Evolutionary conservation across 139 green algal genomes (phyloP), one percentile per base, ranked within the genome.

Genomic region (Zygnema circumcarinatum): DNA sequence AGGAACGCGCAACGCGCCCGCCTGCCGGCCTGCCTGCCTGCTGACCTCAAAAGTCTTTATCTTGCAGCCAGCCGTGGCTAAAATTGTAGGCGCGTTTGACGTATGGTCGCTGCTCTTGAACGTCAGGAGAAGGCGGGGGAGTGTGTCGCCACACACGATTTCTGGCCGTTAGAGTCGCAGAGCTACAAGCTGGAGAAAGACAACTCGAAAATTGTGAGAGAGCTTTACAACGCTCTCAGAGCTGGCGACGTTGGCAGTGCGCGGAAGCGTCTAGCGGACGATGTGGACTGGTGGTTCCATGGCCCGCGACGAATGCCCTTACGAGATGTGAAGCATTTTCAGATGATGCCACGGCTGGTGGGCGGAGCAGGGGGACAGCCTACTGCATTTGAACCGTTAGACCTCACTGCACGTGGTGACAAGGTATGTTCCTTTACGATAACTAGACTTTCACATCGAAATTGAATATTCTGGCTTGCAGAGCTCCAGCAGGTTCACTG

Each of bases 201-300:
- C 7, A 78, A 78, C 16, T 3, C 16, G 16, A 41, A 39, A 25
- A 78, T 41, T n/a, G 69, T 78, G 35, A 3, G 35, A 52, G 69
- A 16, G 69, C 69, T 78, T 11, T 78, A 78, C 36, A 16, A 41
- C 36, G 35, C 69, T 52, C 69, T 78, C 69, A 78, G 16, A 39
- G 35, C 3, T 38, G 69, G 11, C 16, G 3, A 41, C 69, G 7
- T n/a, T 41, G 3, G 3, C 3, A 22, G 3, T 78, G 16, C 69
- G 3, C 69, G 69, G 11, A 41, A 78, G 11, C 11, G 3, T 39
- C 69, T 78, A n/a, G 69, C 69, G 35, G 36, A 41, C 11, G 69
- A 78, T 78, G 16, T 78, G 3, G 69, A 78, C 36, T 78, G 69
- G 69, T 78, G 69, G 69, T 78, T 78, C 36, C 69, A 78, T 41